Evolutionary conservation across 164 flowering plant genomes (phyloP).

Genomic region (Aristolochia contorta): DNA sequence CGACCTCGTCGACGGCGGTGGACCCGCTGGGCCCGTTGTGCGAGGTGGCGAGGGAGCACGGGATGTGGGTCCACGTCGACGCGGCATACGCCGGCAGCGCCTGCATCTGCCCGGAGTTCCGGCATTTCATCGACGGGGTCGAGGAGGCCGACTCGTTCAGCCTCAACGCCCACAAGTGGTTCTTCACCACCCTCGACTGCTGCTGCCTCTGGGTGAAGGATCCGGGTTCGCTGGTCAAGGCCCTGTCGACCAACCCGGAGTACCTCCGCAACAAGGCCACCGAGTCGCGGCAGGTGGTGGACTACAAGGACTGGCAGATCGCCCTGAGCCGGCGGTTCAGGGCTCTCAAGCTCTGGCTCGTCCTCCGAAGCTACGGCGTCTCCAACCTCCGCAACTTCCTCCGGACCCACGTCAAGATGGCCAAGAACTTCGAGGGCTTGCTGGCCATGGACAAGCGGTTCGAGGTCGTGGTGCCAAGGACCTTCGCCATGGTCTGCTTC

Average conservation of each 20-base stretch:
- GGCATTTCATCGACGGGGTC: slow-evolving; percentile 47
- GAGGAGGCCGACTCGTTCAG: slow-evolving; percentile 54
- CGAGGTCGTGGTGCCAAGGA: slow-evolving; percentile 49
- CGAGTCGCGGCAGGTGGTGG: slow-evolving; percentile 41
- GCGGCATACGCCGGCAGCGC: slow-evolving; percentile 69
- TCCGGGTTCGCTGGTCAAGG: slow-evolving; percentile 26
- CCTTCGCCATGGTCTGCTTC: slow-evolving; percentile 50
- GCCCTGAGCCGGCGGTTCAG: slow-evolving; percentile 48
- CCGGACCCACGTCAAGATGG: slow-evolving; percentile 49
- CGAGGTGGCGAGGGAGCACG: slow-evolving; percentile 21
- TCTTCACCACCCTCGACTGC: slow-evolving; percentile 52
- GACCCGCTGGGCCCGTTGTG: slow-evolving; percentile 28
- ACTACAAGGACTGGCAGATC: slow-evolving; percentile 78
- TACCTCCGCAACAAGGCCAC: slow-evolving; percentile 47
- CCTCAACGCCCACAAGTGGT: slow-evolving; percentile 72
- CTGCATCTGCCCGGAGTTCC: slow-evolving; percentile 60
- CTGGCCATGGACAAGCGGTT: slow-evolving; percentile 40
- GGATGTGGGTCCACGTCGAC: slow-evolving; percentile 44
- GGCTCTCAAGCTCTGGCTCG: slow-evolving; percentile 62
- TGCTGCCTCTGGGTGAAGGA: slow-evolving; percentile 70
- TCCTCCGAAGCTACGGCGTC: slow-evolving; percentile 51
- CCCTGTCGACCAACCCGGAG: slow-evolving; percentile 57
- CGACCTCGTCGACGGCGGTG: slow-evolving; percentile 40
- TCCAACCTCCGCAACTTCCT: slow-evolving; percentile 30
- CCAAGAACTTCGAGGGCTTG: slow-evolving; percentile 39